Conservation (phyloP, 2,329 filamentous ascomycete species). For the Nemania sp. region DNA sequence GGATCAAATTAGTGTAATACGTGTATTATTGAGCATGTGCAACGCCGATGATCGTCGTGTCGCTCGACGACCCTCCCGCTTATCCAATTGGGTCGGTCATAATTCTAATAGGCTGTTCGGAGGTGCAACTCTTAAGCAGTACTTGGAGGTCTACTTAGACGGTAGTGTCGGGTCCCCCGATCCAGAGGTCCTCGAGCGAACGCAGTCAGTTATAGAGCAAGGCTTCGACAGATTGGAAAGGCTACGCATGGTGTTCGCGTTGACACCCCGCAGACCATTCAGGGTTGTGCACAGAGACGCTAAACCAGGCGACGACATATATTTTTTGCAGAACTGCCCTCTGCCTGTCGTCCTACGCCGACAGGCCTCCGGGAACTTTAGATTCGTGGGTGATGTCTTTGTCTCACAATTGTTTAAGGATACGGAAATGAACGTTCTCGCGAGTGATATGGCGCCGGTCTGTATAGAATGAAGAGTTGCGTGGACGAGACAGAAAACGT, state of each 20-base stretch:
- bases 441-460: background rate
- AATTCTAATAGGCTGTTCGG: slow-evolving; percentile 15
- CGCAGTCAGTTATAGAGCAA: slow-evolving; percentile 16
- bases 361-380: background rate
- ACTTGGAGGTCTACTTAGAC: background rate
- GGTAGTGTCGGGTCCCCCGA: background rate
- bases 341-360: slow-evolving; percentile 27
- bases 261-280: background rate
- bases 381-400: slow-evolving; percentile 17
- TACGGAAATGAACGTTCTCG: background rate
- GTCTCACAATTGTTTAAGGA: background rate
- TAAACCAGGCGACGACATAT: slow-evolving; percentile 8
- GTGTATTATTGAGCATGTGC: slow-evolving; percentile 4
- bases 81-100: slow-evolving; percentile 4
- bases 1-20: background rate
- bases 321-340: slow-evolving; percentile 30
- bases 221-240: slow-evolving; percentile 28
- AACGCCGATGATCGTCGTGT: background rate
- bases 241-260: slow-evolving; percentile 27
- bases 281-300: slow-evolving; percentile 18
- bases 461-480: slow-evolving; percentile 2
- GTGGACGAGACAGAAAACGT: background rate
- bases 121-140: slow-evolving; percentile 3
- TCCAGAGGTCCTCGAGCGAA: background rate
- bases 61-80: background rate